Conservation (phyloP, 2,329 filamentous ascomycete species). For the Epichloe glyceriae region DNA sequence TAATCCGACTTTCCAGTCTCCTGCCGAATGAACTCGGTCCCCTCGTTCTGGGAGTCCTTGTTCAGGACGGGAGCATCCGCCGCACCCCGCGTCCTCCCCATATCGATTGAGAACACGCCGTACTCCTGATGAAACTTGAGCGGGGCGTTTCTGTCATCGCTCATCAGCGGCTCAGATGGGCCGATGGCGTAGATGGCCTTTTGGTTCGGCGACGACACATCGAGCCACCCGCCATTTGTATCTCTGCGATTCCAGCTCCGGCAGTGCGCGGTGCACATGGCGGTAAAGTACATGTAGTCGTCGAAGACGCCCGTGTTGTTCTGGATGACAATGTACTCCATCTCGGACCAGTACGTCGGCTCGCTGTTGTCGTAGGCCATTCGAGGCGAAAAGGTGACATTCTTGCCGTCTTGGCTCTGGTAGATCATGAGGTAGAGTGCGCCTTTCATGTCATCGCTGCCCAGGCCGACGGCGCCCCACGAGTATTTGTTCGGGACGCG, state of each 20-base stretch:
- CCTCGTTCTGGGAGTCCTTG: constrained; percentile 20
- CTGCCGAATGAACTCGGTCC: constrained; percentile 20
- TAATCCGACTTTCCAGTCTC: constrained; percentile 22
- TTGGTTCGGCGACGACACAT: constrained; percentile 33
- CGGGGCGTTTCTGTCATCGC: constrained; percentile 28
- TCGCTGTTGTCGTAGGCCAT: constrained; percentile 37
- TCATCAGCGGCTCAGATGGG: constrained; percentile 28
- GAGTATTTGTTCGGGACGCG: constrained; percentile 30
- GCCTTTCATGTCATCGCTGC: constrained; percentile 36
- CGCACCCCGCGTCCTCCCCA: constrained; percentile 35
- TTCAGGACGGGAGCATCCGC: constrained; percentile 28
- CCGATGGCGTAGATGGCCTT: constrained; percentile 45
- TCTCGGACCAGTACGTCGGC: constrained; percentile 31
- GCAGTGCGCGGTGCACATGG: constrained; percentile 37
- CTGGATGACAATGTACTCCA: constrained; percentile 29
- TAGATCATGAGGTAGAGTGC: constrained; percentile 44
- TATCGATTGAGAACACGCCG: constrained; percentile 42
- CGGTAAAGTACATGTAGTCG: constrained; percentile 35
- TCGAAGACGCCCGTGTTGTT: constrained; percentile 34
- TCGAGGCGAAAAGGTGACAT: constrained; percentile 44
- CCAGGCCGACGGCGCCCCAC: constrained; percentile 44
- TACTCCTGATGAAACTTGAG: constrained; percentile 40
- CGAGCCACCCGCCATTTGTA: constrained; percentile 28
- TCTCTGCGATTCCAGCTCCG: constrained; percentile 30
- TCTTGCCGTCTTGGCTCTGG: constrained; percentile 28